Conservation (phyloP, 2,329 filamentous ascomycete species). For the Botrytis deweyae region DNA sequence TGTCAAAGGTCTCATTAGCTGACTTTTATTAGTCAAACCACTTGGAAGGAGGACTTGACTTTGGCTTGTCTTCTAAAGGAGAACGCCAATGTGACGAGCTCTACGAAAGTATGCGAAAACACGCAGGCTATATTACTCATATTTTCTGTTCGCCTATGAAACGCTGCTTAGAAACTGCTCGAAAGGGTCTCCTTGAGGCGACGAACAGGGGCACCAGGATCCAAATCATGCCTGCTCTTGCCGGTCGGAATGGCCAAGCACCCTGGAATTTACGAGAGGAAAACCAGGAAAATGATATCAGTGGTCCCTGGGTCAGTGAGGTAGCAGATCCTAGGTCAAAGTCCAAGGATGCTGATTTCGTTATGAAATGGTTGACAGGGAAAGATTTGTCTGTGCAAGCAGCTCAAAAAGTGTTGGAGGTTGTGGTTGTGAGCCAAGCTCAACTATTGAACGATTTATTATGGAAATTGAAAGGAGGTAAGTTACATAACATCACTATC, state of each 20-base stretch:
- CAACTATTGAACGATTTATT: not conserved
- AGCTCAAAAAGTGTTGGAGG: slow-evolving; percentile 6
- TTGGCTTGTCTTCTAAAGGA: not conserved
- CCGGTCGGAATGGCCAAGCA: not conserved
- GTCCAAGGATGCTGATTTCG: not conserved
- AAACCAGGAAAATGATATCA: not conserved
- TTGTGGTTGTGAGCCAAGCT: not conserved
- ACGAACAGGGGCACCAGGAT: not conserved
- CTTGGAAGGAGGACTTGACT: not conserved
- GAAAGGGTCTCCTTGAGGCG: slow-evolving; percentile 1
- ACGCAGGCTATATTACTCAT: not conserved
- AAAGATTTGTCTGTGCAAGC: not conserved
- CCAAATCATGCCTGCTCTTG: not conserved
- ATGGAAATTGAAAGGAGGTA: not conserved
- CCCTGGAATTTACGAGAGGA: not conserved
- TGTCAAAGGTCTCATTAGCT: not conserved
- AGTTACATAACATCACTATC: not conserved
- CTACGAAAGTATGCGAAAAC: not conserved
- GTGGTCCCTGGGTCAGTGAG: not conserved
- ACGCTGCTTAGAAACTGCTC: slow-evolving; percentile 4
- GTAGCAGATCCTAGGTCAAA: not conserved
- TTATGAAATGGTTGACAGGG: not conserved
- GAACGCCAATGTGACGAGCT: slow-evolving; percentile 6
- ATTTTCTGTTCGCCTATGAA: slow-evolving; percentile 14
- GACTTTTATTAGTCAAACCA: not conserved